Percentiles rank a stretch among this genome's conserved stretches.
phyloP scores from a whole-genome alignment of 2,329 filamentous ascomycete species.

The Aspergillus versicolor region DNA sequence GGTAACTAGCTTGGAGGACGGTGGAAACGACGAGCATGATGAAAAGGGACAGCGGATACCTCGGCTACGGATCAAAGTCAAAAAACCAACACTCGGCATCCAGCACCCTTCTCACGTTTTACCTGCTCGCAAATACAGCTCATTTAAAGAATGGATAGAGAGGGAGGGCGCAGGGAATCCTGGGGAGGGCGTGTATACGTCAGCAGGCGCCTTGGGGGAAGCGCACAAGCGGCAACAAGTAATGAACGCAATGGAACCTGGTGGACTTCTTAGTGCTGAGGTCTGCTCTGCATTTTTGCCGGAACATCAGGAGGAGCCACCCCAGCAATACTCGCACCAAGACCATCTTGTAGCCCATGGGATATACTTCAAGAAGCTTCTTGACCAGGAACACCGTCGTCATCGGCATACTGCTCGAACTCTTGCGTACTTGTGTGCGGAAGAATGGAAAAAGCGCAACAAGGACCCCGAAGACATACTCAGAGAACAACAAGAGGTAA shows the following conservation, averaged over 20 bases:
- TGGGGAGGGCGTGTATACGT: conserved; percentile 49
- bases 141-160: conserved; percentile 65
- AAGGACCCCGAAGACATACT: conserved; percentile 70
- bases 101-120: conserved; percentile 54
- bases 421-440: conserved; percentile 59
- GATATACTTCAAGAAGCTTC: conserved; percentile 74
- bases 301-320: conserved; percentile 71
- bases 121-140: conserved; percentile 46
- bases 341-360: conserved; percentile 83
- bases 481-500: conserved; percentile 69
- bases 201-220: conserved; percentile 65
- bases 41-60: conserved; percentile 29
- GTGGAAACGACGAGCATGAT: conserved; percentile 19
- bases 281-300: conserved; percentile 72
- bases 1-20: conserved; percentile 2
- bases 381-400: conserved; percentile 73
- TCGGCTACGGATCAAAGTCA: conserved; percentile 49
- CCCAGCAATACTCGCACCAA: conserved; percentile 77
- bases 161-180: conserved; percentile 48
- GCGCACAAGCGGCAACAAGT: conserved; percentile 68
- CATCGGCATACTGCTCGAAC: conserved; percentile 77
- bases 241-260: conserved; percentile 69
- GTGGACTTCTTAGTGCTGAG: conserved; percentile 70
- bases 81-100: conserved; percentile 50
- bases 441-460: conserved; percentile 43